Percentiles rank a stretch among this genome's conserved stretches.
Evolutionary conservation across 1,284 basidiomycete species (phyloP).

Genomic region (Vanrija sp.): DNA sequence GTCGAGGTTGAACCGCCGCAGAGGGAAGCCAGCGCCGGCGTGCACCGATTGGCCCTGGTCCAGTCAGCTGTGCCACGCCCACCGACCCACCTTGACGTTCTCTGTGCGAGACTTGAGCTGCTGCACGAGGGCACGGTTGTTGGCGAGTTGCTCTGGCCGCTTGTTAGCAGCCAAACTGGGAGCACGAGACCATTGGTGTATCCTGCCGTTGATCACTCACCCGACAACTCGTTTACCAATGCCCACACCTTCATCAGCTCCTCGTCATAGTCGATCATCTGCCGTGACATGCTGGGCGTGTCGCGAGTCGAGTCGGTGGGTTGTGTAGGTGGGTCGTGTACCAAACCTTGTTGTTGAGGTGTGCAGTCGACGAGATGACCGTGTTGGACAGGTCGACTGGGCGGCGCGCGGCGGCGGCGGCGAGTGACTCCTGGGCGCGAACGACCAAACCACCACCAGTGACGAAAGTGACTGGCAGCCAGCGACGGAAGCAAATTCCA

Average conservation of each 20-base stretch:
- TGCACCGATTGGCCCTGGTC: constrained; percentile 72
- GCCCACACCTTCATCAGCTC: constrained; percentile 72
- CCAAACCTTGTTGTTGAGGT: no score
- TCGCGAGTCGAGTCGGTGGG: not conserved
- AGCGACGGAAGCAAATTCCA: no score
- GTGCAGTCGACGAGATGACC: no score
- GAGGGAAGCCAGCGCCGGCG: constrained; percentile 69
- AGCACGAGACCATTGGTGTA: not conserved
- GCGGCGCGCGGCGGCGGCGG: no score
- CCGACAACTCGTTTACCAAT: constrained; percentile 67
- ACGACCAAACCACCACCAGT: no score
- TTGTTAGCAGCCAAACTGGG: not conserved
- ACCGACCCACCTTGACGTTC: constrained; percentile 66
- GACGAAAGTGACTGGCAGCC: not conserved
- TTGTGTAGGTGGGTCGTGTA: not conserved
- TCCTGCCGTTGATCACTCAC: constrained; percentile 17
- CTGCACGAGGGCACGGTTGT: constrained; percentile 73
- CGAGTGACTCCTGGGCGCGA: no score
- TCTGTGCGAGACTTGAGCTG: constrained; percentile 69
- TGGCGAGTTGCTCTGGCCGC: constrained; percentile 70
- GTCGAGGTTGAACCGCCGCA: constrained; percentile 90
- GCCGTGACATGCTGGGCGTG: constrained; percentile 19
- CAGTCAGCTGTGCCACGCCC: not conserved
- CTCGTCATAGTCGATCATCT: constrained; percentile 52
- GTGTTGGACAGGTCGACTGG: not conserved